A percentile compares a stretch with the other conserved stretches of the same genome.
Conservation (phyloP, 768 basidiomycete genomes). For the Tricholoma saponaceum region DNA sequence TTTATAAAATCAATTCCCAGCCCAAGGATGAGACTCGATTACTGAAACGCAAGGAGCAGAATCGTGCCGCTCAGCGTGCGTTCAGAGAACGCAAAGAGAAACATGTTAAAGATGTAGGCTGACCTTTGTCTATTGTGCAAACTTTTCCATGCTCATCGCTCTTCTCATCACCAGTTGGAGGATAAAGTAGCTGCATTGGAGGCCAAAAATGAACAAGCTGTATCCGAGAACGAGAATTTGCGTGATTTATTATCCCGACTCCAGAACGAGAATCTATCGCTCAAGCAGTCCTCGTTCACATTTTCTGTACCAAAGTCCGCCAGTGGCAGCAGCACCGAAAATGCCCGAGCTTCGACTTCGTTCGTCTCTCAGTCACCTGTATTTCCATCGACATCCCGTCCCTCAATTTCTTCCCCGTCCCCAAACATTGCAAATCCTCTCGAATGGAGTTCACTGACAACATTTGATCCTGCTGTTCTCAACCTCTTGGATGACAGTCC, state of each 20-base stretch:
- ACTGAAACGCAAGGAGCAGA: constrained; percentile 93
- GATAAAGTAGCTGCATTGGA: constrained; percentile 87
- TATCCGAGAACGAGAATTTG: constrained; percentile 83
- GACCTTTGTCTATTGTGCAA: constrained; percentile 1
- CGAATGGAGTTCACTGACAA: constrained; percentile 65
- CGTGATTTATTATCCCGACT: constrained; percentile 80
- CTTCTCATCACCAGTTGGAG: constrained; percentile 58
- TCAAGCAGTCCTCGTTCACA: constrained; percentile 82
- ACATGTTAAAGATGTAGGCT: constrained; percentile 90
- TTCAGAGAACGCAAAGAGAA: constrained; percentile 98
- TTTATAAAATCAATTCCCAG: constrained; percentile 15
- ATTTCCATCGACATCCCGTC: constrained; percentile 20
- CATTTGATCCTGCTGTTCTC: constrained; percentile 68
- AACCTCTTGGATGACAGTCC: constrained; percentile 58
- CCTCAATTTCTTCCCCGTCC: constrained; percentile 23
- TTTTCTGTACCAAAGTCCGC: constrained; percentile 62
- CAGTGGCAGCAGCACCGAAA: constrained; percentile 10
- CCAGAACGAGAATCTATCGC: constrained; percentile 80
- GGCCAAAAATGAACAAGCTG: constrained; percentile 68
- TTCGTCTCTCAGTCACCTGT: constrained; percentile 25
- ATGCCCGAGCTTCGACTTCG: constrained; percentile 16
- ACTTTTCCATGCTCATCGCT: neutral
- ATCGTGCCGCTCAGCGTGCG: constrained; percentile 93
- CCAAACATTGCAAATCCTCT: constrained; percentile 40
- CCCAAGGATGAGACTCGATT: constrained; percentile 70